Evolutionary conservation across 1,139 yeast species (phyloP).

Genomic region (Magnusiomyces tetraspermus): DNA sequence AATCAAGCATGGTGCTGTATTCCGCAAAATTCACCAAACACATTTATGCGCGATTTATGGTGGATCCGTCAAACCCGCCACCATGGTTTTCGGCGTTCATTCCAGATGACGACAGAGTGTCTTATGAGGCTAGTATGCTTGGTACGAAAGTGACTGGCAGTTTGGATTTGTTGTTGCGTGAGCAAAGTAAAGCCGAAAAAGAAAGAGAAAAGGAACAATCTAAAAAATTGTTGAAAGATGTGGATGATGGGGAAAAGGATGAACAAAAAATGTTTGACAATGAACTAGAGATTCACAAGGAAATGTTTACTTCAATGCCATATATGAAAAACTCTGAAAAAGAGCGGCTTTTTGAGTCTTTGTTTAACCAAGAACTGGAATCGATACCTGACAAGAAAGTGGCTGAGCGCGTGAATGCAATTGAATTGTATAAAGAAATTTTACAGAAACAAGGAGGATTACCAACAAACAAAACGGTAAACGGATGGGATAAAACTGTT

Average conservation of each 20-base stretch:
- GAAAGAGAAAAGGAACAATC: neutral
- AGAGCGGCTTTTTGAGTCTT: neutral
- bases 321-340: neutral
- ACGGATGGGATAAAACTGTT: constrained; percentile 18
- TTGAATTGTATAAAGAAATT: constrained; percentile 1
- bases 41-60: constrained; percentile 6
- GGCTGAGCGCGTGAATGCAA: neutral
- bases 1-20: constrained; percentile 3
- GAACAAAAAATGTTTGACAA: constrained; percentile 3
- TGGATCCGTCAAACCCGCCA: constrained; percentile 3
- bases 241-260: neutral
- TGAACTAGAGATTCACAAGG: neutral
- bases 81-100: constrained; percentile 7
- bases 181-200: neutral
- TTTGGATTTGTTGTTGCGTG: constrained; percentile 3
- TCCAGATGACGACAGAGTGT: constrained; percentile 2
- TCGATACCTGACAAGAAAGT: neutral
- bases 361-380: neutral
- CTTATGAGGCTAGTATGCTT: constrained; percentile 6
- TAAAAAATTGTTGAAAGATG: neutral
- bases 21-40: constrained; percentile 9
- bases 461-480: constrained; percentile 20
- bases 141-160: constrained; percentile 6
- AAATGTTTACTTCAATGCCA: neutral
- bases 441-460: neutral